Percentiles rank a stretch among this genome's conserved stretches.
Evolutionary conservation across 345 rosid species (phyloP).

Genomic region (Odontarrhena argentea): DNA sequence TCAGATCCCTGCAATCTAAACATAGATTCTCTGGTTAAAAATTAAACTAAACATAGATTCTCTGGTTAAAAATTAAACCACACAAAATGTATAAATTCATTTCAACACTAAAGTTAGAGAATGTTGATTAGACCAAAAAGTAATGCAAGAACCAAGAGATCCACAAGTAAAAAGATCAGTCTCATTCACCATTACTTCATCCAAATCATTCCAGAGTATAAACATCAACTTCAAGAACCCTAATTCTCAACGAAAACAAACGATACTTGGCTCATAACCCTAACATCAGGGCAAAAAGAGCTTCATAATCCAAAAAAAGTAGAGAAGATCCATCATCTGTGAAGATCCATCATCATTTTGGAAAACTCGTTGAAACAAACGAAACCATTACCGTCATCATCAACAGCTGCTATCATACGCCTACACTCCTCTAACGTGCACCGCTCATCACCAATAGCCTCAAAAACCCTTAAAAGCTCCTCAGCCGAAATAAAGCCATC

Average conservation of each 20-base stretch:
- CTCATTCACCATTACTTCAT: slow-evolving; percentile 12
- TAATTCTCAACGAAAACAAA: slow-evolving; percentile 1
- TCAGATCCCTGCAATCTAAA: slow-evolving; percentile 5
- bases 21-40: slow-evolving; percentile 1
- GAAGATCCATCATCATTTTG: slow-evolving; percentile 68
- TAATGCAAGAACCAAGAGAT: not conserved
- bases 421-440: slow-evolving; percentile 85
- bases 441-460: slow-evolving; percentile 59
- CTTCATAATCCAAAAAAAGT: not conserved
- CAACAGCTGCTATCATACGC: slow-evolving; percentile 81
- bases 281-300: slow-evolving; percentile 33
- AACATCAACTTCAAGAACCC: not conserved
- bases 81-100: no score
- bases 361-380: slow-evolving; percentile 88
- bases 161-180: not conserved
- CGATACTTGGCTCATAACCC: slow-evolving; percentile 24
- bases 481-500: slow-evolving; percentile 87
- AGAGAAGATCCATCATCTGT: slow-evolving; percentile 26
- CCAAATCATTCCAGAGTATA: slow-evolving; percentile 12
- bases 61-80: not conserved
- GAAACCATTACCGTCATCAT: slow-evolving; percentile 72
- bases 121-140: no score
- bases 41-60: not conserved
- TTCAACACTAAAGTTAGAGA: not conserved
- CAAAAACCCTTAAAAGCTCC: slow-evolving; percentile 57